phyloP scores from a whole-genome alignment of 257 asterid genomes.

The Solanum habrochaites region DNA sequence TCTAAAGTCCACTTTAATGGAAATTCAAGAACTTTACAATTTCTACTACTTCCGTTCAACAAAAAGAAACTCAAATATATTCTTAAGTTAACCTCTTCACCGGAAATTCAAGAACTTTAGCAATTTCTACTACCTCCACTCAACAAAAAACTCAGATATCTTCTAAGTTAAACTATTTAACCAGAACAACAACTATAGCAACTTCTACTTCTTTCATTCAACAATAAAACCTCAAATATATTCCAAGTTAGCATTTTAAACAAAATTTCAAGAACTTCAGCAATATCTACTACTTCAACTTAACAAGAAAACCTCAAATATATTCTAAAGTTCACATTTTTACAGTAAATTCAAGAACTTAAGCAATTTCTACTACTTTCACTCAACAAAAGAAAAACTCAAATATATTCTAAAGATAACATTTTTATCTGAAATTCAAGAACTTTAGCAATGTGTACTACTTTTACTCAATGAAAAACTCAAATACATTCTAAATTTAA shows the following conservation, averaged over 20 bases:
- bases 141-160: neutral
- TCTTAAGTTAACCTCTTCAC: conserved; percentile 7
- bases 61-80: neutral
- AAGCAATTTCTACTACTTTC: neutral
- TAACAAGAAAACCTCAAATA: neutral
- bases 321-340: neutral
- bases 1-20: conserved; percentile 12
- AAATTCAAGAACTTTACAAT: conserved; percentile 14
- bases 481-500: neutral
- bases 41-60: neutral
- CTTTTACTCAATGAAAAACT: neutral
- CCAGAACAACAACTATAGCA: conserved; percentile 29
- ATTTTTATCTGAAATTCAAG: conserved; percentile 49
- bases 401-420: neutral
- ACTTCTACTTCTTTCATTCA: neutral
- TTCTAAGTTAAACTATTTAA: neutral
- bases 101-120: conserved; percentile 35
- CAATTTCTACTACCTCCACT: neutral
- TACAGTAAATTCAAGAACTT: neutral
- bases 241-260: neutral
- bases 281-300: neutral
- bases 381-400: neutral
- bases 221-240: neutral
- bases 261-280: neutral
- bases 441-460: neutral